Evolutionary conservation across 768 basidiomycete species (phyloP).

Genomic region (Podaxis sp.): DNA sequence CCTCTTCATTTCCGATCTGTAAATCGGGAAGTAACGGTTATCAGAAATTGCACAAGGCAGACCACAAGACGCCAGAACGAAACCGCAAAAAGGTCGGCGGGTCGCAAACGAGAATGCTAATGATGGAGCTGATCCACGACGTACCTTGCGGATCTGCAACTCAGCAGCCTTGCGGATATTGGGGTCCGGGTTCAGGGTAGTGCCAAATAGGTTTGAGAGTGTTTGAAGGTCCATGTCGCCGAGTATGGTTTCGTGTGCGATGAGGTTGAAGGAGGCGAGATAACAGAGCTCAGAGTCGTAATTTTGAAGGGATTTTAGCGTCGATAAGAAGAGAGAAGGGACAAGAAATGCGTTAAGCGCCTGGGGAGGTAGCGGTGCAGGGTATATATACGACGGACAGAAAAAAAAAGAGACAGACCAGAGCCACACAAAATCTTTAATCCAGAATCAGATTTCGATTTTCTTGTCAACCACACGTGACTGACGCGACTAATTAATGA

Average conservation of each 20-base stretch:
- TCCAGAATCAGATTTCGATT: background rate
- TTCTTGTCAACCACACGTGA: background rate
- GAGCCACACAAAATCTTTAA: background rate
- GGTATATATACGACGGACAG: background rate
- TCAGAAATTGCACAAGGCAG: background rate
- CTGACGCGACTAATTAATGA: background rate
- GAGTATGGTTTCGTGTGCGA: conserved; percentile 1
- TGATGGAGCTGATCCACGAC: background rate
- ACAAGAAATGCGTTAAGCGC: background rate
- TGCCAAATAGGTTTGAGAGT: conserved; percentile 73
- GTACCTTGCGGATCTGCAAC: conserved; percentile 82
- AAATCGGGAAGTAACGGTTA: conserved; percentile 9
- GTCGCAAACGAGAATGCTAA: background rate
- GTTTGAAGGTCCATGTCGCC: conserved; percentile 68
- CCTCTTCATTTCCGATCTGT: conserved; percentile 76
- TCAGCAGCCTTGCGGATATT: conserved; percentile 85
- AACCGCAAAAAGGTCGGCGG: background rate
- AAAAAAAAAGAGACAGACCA: background rate
- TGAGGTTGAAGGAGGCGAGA: conserved; percentile 7
- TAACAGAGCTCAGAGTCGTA: background rate
- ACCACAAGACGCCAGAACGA: background rate
- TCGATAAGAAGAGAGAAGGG: background rate
- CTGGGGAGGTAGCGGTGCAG: background rate
- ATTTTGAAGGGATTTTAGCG: background rate
- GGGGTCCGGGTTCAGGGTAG: conserved; percentile 79